Evolutionary conservation across 768 basidiomycete genomes (phyloP), one percentile per base, ranked within the genome.

Genomic region (Austroboletus eburneus): DNA sequence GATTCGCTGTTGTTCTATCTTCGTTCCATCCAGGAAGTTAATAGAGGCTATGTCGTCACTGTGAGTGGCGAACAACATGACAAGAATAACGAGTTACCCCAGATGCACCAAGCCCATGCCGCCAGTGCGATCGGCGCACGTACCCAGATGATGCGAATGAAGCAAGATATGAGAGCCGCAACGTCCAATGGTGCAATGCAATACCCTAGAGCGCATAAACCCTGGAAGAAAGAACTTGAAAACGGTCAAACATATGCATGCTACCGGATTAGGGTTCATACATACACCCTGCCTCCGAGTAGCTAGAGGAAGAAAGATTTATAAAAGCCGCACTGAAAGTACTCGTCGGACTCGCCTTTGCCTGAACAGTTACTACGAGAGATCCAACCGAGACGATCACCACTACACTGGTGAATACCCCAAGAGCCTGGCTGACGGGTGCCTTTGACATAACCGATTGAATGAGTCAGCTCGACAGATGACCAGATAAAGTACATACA

Each of bases 71-170:
- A 42, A 23, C 7, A 10, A 27, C 4, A n/a, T 27, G 22, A 42
- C 21, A 30, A 18, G 34, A 42, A 23, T 18, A 24, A 18, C 35
- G 9, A 35, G n/a, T 21, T 60, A 97, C 94, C 95, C 92, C 93
- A 98, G 48, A 96, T 87, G 64, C 85, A 91, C 95, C 95, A 98
- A 30, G 77, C 92, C 87, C 92, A 95, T 12, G 91, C 87, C 17
- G 83, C 74, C 22, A 95, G 64, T 37, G 92, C 86, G 24, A 98
- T 66, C 9, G 95, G 95, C 24, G 83, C 85, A 46, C 95, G 80
- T 47, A 98, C 73, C 69, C 87, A 96, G 40, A 98, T 85, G 23
- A 83, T 69, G 37, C 79, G 87, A 14, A 98, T 82, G 56, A 95
- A 91, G 57, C 84, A 85, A 1, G 91, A 78, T 37, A 96, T 76